Conservation (phyloP, 2,329 filamentous ascomycete genomes). For the Didymella sp. region DNA sequence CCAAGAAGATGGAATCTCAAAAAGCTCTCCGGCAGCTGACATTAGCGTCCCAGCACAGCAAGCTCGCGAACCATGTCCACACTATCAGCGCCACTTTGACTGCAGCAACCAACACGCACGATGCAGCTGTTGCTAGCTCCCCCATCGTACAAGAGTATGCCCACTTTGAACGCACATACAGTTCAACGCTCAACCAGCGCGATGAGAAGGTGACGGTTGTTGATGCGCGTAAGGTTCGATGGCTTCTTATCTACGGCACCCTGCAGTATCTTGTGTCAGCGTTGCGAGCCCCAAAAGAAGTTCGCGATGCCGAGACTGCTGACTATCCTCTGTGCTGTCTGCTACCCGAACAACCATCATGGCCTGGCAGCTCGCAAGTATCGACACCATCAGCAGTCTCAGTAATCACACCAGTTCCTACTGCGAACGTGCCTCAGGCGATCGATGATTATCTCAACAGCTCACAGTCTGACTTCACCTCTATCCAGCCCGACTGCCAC, state of each 20-base stretch:
- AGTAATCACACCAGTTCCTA: not conserved
- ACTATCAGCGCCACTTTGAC: slow-evolving; percentile 61
- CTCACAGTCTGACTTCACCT: slow-evolving; percentile 8
- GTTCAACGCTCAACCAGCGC: slow-evolving; percentile 56
- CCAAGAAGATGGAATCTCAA: slow-evolving; percentile 40
- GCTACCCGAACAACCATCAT: slow-evolving; percentile 51
- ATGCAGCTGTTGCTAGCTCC: slow-evolving; percentile 48
- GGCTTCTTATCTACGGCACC: slow-evolving; percentile 76
- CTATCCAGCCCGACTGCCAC: slow-evolving; percentile 57
- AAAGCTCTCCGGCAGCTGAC: slow-evolving; percentile 46
- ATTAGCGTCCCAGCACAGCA: slow-evolving; percentile 48
- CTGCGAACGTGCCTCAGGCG: slow-evolving; percentile 24
- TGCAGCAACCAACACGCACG: slow-evolving; percentile 57
- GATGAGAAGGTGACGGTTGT: slow-evolving; percentile 66
- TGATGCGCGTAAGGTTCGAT: slow-evolving; percentile 78
- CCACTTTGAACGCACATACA: slow-evolving; percentile 70
- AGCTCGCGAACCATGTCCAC: slow-evolving; percentile 58
- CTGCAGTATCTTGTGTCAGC: slow-evolving; percentile 75
- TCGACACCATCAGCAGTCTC: slow-evolving; percentile 22
- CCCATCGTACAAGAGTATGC: slow-evolving; percentile 72
- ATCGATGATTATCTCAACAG: slow-evolving; percentile 26
- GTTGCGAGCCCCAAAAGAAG: slow-evolving; percentile 66
- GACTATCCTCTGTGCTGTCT: slow-evolving; percentile 66
- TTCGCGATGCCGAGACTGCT: slow-evolving; percentile 63
- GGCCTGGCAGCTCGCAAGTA: slow-evolving; percentile 35